phyloP scores from a whole-genome alignment of 208 protist genomes.

The Kentomonas sorsogonicus region DNA sequence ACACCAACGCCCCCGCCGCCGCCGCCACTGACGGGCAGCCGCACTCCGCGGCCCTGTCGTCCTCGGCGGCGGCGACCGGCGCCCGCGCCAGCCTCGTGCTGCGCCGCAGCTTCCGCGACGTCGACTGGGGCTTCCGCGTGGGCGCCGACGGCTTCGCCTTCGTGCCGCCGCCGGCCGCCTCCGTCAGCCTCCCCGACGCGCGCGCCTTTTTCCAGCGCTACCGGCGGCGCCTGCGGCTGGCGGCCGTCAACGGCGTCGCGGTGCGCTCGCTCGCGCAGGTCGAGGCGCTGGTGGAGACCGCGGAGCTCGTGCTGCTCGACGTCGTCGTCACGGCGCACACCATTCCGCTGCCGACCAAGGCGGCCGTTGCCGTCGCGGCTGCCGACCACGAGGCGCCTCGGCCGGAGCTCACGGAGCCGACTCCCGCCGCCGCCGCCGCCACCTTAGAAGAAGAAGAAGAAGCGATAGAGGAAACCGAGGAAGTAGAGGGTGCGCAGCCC shows the following conservation, averaged over 20 bases:
- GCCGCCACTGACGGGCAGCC: conserved; percentile 51
- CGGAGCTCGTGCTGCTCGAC: conserved; percentile 55
- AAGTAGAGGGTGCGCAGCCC: not conserved
- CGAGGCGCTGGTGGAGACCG: conserved; percentile 22
- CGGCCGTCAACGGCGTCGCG: conserved; percentile 65
- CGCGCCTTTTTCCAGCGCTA: conserved; percentile 27
- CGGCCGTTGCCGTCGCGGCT: not conserved
- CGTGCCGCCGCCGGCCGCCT: conserved; percentile 7
- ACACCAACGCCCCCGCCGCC: conserved; percentile 37
- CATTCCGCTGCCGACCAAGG: too few species aligned
- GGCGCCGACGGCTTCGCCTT: conserved; percentile 20
- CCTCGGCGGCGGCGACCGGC: not conserved
- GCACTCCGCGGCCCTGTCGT: conserved; percentile 1
- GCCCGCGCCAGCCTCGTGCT: conserved; percentile 30
- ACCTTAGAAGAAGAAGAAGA: not conserved
- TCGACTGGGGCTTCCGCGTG: conserved; percentile 27
- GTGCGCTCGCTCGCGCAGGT: conserved; percentile 37
- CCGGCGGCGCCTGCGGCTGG: conserved; percentile 29
- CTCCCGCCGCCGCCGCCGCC: not conserved
- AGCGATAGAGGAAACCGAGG: not conserved
- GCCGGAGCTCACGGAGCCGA: conserved; percentile 1
- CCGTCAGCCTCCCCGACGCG: conserved; percentile 9
- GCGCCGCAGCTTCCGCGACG: conserved; percentile 25
- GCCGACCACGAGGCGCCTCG: not conserved
- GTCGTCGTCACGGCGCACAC: conserved; percentile 40